Evolutionary conservation across 768 basidiomycete species (phyloP), one percentile per base, ranked within the genome.

Genomic region (Rhizopogon vinicolor): DNA sequence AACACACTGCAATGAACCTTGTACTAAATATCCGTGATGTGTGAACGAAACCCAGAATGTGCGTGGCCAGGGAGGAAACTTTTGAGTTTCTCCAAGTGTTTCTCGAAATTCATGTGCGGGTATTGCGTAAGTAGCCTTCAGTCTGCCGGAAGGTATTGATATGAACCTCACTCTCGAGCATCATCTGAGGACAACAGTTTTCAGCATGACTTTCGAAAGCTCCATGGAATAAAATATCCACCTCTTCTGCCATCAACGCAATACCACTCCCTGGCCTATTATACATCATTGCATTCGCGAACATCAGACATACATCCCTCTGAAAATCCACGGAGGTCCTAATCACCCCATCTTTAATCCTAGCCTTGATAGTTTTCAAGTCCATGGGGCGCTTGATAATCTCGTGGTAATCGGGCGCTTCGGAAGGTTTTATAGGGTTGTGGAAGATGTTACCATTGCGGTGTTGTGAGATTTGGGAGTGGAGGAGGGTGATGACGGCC

Each of bases 241-340:
- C 93, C 76, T 94, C 91, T 67, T 92, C 85, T 6, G 95, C 91
- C 91, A 95, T 96, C 51, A 77, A 78, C 59, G 87, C 84, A n/a
- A 96, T 87, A 65, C 92, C 90, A 14, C 87, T 89, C 4, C 84
- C 84, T 1, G 91, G 89, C 45, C 87, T 76, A 60, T 98, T 98
- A 69, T 93, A 98, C 89, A 98, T 93, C 84, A 96, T 87, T 5
- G 96, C 91, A 68, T 98, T 98, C 7, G 93, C 90, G 70, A 97
- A 96, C 88, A 98, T 96, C 58, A 97, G 76, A 65, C 84, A 87
- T 9, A 95, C 82, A 62, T 97, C 96, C 59, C 93, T 78, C 66
- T 95, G 89, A 63, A 88, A 97, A 66, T 98, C 93, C 33, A 87
- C 78, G 1, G 91, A 89, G 60, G 82, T 92, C 4, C 80, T 74